A percentile compares a stretch with the other conserved stretches of the same genome.
Conservation (phyloP, 768 basidiomycete species). For the Collybia sp. region DNA sequence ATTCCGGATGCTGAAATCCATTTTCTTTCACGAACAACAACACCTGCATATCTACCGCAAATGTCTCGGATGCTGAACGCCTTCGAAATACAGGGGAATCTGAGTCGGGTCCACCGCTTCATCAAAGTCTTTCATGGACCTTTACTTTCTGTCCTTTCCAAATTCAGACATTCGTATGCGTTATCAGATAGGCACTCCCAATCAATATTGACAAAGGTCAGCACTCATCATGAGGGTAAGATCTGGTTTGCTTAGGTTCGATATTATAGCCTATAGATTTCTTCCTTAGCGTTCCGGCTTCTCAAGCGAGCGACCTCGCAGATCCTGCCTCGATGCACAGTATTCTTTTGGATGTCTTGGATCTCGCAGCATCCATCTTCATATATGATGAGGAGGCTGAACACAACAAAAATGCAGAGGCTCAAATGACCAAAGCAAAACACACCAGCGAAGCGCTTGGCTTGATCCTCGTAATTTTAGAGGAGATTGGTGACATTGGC, state of each 20-base stretch:
- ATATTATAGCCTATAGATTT: conserved; percentile 46
- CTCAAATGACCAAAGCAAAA: too few species aligned
- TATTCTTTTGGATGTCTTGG: conserved; percentile 34
- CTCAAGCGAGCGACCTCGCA: conserved; percentile 11
- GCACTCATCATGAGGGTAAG: too few species aligned
- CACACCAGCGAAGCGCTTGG: conserved; percentile 1
- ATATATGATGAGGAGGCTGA: conserved; percentile 24
- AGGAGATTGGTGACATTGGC: conserved; percentile 9
- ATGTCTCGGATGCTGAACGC: conserved; percentile 22
- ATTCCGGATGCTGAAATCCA: conserved; percentile 20
- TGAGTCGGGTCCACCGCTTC: conserved; percentile 1
- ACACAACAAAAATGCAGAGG: neutral
- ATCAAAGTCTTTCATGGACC: too few species aligned
- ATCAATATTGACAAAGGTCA: too few species aligned
- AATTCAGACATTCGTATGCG: too few species aligned
- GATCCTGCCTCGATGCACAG: conserved; percentile 22
- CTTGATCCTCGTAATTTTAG: conserved; percentile 9
- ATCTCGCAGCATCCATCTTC: conserved; percentile 35
- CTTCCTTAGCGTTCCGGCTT: conserved; percentile 35
- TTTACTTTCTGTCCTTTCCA: too few species aligned
- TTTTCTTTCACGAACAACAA: conserved; percentile 31
- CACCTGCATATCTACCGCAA: conserved; percentile 23
- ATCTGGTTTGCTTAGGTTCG: too few species aligned
- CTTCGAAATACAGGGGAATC: conserved; percentile 2
- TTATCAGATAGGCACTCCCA: too few species aligned